Evolutionary conservation across 805 yeast genomes (phyloP).

Genomic region (Candida vartiovaarae): DNA sequence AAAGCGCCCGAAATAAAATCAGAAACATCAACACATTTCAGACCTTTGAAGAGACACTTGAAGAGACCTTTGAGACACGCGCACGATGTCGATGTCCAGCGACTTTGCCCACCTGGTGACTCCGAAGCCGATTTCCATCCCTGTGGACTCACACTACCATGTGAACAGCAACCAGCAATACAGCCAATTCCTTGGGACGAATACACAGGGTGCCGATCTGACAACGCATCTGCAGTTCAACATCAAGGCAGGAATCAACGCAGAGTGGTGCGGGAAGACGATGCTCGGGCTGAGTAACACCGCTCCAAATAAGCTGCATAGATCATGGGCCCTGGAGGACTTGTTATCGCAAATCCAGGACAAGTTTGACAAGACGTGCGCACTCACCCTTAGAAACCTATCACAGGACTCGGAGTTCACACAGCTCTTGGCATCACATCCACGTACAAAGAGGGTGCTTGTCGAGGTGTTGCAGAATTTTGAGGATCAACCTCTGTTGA

Average conservation of each 20-base stretch:
- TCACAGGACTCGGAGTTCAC: conserved; percentile 82
- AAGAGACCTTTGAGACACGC: no score
- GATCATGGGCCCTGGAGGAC: conserved; percentile 21
- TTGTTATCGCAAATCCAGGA: conserved; percentile 13
- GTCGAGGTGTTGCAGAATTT: conserved; percentile 31
- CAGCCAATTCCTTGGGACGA: conserved; percentile 16
- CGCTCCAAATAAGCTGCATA: conserved; percentile 15
- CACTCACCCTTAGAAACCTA: conserved; percentile 66
- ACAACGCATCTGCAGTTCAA: conserved; percentile 20
- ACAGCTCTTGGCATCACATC: conserved; percentile 57
- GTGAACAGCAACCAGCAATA: neutral
- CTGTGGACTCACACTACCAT: neutral
- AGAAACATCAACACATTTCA: no score
- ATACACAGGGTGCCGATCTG: conserved; percentile 18
- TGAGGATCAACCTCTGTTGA: conserved; percentile 20
- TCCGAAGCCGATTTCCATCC: conserved; percentile 4
- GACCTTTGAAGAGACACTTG: no score
- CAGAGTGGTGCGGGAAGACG: conserved; percentile 23
- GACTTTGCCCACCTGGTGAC: conserved; percentile 4
- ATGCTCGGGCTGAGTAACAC: conserved; percentile 17
- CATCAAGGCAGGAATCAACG: conserved; percentile 16
- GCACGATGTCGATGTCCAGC: neutral
- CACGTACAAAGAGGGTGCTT: conserved; percentile 39
- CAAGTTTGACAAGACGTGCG: conserved; percentile 18
- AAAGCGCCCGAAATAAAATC: no score